Base-by-base conservation (phyloP, 371 early-diverging fungal species). In the Haplosporangium sp. region DNA sequence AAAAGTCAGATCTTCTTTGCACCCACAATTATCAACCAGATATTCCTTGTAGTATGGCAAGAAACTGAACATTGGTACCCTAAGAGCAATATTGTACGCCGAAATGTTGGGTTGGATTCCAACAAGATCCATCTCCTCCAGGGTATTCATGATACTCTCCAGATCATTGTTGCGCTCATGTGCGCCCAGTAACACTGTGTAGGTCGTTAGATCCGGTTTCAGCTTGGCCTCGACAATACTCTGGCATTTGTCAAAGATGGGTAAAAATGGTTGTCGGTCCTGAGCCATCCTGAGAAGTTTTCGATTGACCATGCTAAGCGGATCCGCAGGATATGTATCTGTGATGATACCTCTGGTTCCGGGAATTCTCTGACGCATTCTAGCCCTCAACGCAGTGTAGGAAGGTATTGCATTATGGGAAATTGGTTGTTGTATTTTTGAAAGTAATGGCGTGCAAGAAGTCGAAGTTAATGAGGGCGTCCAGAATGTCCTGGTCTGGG, bases 51-150 rank as follows among this genome's bases (percentile, higher is more conserved):
- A 23, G 54, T 14, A 11, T 54, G 9, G 4, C 20, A 38, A 12
- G 2, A 23, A 48, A 38, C 40, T 13, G 41, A 48, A 4, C 5
- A 5, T 18, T 7, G 54, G 2, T 79, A 79, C 80, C 59, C 69
- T 29, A 13, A 79, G 66, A 11, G 62, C 80, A 41, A 82, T 66
- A 46, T 82, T 69, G 53, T 82, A 89, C 6, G 59, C 67, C 0
- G 73, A 64, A 38, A 77, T 54, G 1, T 73, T 71, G 9, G 86
- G 83, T 3, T 50, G 11, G 5, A 81, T 54, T 0, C 72, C 81
- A 2, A 64, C 73, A 1, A 74, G 66, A 1, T 60, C 55, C 87
- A 89, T 86, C 41, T 82, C 75, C 4, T 83, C 58, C 42, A 83
- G 80, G 0, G 86, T 61, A 0, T 38, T 55, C 43, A 73, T 46